Percentiles rank a stretch among this genome's conserved stretches.
Evolutionary conservation across 768 basidiomycete genomes (phyloP).

Genomic region (Chalciporus piperatus): DNA sequence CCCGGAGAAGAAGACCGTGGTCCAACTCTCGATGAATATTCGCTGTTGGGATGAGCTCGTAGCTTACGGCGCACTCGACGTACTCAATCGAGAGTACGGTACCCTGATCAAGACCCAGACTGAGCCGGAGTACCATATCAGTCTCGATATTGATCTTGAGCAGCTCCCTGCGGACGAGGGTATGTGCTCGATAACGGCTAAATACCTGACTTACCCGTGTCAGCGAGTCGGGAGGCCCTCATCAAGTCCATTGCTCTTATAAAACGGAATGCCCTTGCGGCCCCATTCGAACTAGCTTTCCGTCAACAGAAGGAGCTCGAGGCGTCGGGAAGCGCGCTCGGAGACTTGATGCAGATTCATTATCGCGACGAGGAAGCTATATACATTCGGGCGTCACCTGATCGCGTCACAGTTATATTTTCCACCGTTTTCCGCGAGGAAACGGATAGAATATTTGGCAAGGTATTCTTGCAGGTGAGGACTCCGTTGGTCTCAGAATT

Average conservation of each 20-base stretch:
- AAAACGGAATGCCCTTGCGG: slow-evolving; percentile 91
- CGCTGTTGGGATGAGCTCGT: slow-evolving; percentile 96
- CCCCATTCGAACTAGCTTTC: slow-evolving; percentile 92
- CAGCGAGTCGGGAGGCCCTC: slow-evolving; percentile 78
- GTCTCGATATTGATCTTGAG: slow-evolving; percentile 83
- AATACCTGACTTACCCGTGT: slow-evolving; percentile 7
- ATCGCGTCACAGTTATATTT: slow-evolving; percentile 97
- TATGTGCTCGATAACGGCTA: slow-evolving; percentile 34
- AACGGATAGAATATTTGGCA: slow-evolving; percentile 94
- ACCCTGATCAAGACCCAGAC: slow-evolving; percentile 59
- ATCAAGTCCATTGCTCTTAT: slow-evolving; percentile 79
- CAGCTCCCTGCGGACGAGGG: slow-evolving; percentile 78
- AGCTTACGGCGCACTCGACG: slow-evolving; percentile 77
- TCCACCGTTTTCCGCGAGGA: slow-evolving; percentile 96
- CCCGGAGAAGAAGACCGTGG: slow-evolving; percentile 73
- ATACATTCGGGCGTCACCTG: slow-evolving; percentile 87
- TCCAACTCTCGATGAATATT: slow-evolving; percentile 94
- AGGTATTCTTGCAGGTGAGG: slow-evolving; percentile 92
- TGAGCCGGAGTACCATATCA: slow-evolving; percentile 89
- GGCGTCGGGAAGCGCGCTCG: slow-evolving; percentile 58
- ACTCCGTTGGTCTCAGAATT: background rate
- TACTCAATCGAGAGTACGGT: slow-evolving; percentile 84
- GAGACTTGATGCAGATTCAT: slow-evolving; percentile 88
- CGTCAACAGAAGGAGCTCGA: slow-evolving; percentile 81
- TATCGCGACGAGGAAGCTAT: slow-evolving; percentile 98